Conservation (phyloP, 1,284 basidiomycete species). For the Rhodotorula sp. region DNA sequence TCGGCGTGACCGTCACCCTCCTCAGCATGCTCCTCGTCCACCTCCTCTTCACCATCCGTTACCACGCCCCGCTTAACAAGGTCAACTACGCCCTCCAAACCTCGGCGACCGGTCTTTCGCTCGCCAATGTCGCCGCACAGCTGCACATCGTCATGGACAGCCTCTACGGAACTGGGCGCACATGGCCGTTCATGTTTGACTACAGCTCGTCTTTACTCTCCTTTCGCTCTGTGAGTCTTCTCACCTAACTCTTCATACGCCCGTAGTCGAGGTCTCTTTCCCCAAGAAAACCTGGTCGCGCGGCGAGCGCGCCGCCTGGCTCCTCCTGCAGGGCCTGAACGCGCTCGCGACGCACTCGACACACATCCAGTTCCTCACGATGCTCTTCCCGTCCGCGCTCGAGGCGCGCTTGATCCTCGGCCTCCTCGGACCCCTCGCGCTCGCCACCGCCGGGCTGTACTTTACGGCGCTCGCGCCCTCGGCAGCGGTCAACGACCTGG, state of each 20-base stretch:
- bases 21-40: conserved; percentile 86
- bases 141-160: conserved; percentile 61
- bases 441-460: conserved; percentile 81
- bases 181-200: conserved; percentile 93
- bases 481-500: conserved; percentile 61
- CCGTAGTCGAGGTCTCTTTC: conserved; percentile 65
- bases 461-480: conserved; percentile 68
- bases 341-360: conserved; percentile 66
- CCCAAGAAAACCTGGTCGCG: conserved; percentile 70
- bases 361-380: conserved; percentile 95
- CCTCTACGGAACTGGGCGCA: conserved; percentile 62
- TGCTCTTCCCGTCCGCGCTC: conserved; percentile 90
- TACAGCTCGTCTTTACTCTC: conserved; percentile 56
- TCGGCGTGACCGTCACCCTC: conserved; percentile 83
- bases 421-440: conserved; percentile 82
- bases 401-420: conserved; percentile 86
- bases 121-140: conserved; percentile 46
- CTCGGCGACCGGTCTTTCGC: conserved; percentile 31
- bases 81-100: conserved; percentile 80
- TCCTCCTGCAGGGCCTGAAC: conserved; percentile 78
- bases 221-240: background rate
- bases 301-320: conserved; percentile 75
- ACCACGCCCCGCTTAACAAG: conserved; percentile 90
- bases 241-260: background rate
- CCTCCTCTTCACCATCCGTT: conserved; percentile 90